Base-by-base conservation (phyloP, 352 stramenopile genomes). In the Globisporangium barbulae region DNA sequence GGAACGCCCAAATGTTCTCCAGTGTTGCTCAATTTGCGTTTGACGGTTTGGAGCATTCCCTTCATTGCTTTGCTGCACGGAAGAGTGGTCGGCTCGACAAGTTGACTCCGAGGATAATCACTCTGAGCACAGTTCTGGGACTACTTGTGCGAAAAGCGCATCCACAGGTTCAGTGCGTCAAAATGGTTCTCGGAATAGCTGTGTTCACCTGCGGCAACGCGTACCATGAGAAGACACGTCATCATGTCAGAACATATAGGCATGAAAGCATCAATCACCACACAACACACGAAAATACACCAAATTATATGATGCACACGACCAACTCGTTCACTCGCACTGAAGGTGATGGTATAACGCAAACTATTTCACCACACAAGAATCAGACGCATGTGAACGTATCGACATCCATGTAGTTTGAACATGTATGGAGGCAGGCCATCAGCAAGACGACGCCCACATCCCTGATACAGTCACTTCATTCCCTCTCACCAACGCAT, bases 1-100 rank as follows among this genome's bases (percentile, higher is more conserved):
- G 74, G 75, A 19, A 70, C 76, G 30, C 70, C 71, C 17, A 88
- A 63, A 60, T 85, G 75, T 65, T 93, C 84, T 65, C 81, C 81
- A 66, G 85, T 93, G 70, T 90, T 93, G 72, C 86, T 93, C 58
- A 94, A 74, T 76, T 92, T 92, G 70, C 86, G 78, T 78, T 94
- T 94, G 39, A 94, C 86, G 63, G 86, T 94, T 79, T 94, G 86
- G 61, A 95, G 76, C 86, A 95, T 95, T 61, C 85, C 85, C 79
- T 95, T 95, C 86, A 95, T 94, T 39, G 70, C 78, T 74, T 74
- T 64, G 63, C 66, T 31, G 61, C 59, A 50, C 68, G 56, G 21
- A 30, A 60, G 28, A n/a, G 49, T 62, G 25, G 22, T 22, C 31
- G 30, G 41, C 67, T 58, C 63, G 53, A 58, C 64, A 67, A 66